A percentile compares a stretch with the other conserved stretches of the same genome.
Conservation (phyloP, 2,329 filamentous ascomycete genomes). For the Ophiostoma tasmaniense region DNA sequence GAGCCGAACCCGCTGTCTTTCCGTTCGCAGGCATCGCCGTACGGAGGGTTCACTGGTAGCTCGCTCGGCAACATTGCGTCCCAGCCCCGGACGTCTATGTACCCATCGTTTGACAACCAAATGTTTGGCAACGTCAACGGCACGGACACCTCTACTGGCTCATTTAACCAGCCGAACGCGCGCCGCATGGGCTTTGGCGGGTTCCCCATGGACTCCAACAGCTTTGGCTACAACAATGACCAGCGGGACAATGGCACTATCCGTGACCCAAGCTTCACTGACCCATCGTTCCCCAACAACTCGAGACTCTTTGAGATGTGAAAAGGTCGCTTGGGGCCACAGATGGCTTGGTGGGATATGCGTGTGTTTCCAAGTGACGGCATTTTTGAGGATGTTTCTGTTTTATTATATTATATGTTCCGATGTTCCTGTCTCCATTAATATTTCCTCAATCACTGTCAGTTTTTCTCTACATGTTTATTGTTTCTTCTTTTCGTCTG, state of each 20-base stretch:
- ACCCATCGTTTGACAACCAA: conserved; percentile 25
- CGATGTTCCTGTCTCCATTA: not conserved
- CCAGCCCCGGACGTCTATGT: conserved; percentile 18
- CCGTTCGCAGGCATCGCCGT: conserved; percentile 11
- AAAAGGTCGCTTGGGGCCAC: not conserved
- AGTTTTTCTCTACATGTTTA: not conserved
- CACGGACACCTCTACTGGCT: conserved; percentile 19
- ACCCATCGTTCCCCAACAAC: conserved; percentile 7
- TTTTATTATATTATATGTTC: not conserved
- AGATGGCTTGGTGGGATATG: not conserved
- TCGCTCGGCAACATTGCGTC: conserved; percentile 11
- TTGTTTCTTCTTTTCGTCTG: not conserved
- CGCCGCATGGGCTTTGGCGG: conserved; percentile 21
- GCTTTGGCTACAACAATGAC: conserved; percentile 16
- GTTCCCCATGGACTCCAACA: conserved; percentile 16
- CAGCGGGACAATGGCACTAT: conserved; percentile 11
- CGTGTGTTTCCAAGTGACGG: not conserved
- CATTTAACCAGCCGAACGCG: conserved; percentile 26
- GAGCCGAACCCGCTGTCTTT: conserved; percentile 15
- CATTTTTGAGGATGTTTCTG: not conserved
- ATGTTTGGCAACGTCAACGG: conserved; percentile 17
- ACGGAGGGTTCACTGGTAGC: conserved; percentile 7
- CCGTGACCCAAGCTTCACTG: conserved; percentile 14
- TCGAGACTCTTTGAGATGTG: conserved; percentile 17
- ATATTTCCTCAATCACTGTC: not conserved